A percentile compares a stretch with the other conserved stretches of the same genome.
Evolutionary conservation across 139 green algal genomes (phyloP).

Genomic region (Zygnema cylindricum): DNA sequence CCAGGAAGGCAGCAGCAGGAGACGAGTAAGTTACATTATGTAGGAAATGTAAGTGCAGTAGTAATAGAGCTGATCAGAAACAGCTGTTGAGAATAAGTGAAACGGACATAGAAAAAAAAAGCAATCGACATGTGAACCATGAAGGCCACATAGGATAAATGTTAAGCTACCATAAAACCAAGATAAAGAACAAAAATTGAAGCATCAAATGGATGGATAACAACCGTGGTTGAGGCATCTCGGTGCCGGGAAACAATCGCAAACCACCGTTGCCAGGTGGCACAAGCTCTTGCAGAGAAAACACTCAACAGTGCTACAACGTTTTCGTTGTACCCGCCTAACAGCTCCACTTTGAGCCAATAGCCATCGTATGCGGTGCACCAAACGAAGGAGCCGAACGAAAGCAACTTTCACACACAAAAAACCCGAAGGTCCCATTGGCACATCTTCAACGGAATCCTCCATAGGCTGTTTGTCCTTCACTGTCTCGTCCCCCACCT

Average conservation of each 20-base stretch:
- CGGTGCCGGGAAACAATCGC: not conserved
- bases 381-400: slow-evolving; percentile 7
- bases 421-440: not conserved
- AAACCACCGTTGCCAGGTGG: not conserved
- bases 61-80: too few relatives aligned
- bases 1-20: too few relatives aligned
- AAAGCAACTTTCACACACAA: slow-evolving; percentile 17
- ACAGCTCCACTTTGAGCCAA: not conserved
- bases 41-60: too few relatives aligned
- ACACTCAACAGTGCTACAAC: not conserved
- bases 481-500: not conserved
- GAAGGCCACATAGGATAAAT: too few relatives aligned
- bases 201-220: too few relatives aligned
- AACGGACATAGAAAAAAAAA: too few relatives aligned
- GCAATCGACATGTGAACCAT: too few relatives aligned
- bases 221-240: slow-evolving; percentile 12
- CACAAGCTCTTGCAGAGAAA: not conserved
- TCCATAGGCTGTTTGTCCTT: not conserved
- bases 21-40: too few relatives aligned
- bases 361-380: not conserved
- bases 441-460: not conserved
- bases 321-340: not conserved
- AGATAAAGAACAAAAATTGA: too few relatives aligned
- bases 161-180: too few relatives aligned
- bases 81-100: too few relatives aligned